phyloP scores from a whole-genome alignment of 257 asterid species.

The Nyctanthes arbortristis region DNA sequence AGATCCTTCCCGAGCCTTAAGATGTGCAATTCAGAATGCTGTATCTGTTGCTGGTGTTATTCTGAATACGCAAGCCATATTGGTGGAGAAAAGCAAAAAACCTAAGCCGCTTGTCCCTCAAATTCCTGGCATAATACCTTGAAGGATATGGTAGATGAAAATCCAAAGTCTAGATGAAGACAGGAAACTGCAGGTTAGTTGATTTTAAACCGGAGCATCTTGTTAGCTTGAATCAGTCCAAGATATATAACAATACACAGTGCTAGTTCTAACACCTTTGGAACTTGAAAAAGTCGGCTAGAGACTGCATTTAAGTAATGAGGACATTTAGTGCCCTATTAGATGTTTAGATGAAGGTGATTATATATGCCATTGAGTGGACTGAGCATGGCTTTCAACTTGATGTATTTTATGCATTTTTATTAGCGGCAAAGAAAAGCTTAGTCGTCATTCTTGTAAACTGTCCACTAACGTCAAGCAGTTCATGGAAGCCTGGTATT shows the following conservation, averaged over 20 bases:
- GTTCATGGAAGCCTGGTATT: too few species aligned
- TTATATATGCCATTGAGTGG: neutral
- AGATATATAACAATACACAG: neutral
- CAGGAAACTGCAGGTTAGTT: neutral
- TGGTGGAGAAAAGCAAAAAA: constrained; percentile 69
- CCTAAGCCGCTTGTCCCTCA: constrained; percentile 65
- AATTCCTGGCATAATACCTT: constrained; percentile 84
- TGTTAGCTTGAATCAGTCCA: neutral
- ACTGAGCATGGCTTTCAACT: neutral
- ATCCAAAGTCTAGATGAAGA: neutral
- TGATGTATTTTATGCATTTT: neutral
- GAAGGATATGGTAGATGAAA: constrained; percentile 16
- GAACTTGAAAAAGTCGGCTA: constrained; percentile 1
- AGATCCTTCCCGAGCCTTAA: constrained; percentile 77
- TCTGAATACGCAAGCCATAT: constrained; percentile 85
- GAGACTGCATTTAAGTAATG: neutral
- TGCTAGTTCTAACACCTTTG: neutral
- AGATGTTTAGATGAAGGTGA: constrained; percentile 1
- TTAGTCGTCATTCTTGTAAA: too few species aligned
- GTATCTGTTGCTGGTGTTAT: constrained; percentile 88
- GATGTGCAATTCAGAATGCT: constrained; percentile 87
- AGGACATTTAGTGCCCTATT: neutral
- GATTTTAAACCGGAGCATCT: constrained; percentile 1
- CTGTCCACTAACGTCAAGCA: too few species aligned
- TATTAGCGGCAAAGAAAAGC: too few species aligned